Evolutionary conservation across 2,329 filamentous ascomycete species (phyloP).

Genomic region (Pyrenophora graminea): DNA sequence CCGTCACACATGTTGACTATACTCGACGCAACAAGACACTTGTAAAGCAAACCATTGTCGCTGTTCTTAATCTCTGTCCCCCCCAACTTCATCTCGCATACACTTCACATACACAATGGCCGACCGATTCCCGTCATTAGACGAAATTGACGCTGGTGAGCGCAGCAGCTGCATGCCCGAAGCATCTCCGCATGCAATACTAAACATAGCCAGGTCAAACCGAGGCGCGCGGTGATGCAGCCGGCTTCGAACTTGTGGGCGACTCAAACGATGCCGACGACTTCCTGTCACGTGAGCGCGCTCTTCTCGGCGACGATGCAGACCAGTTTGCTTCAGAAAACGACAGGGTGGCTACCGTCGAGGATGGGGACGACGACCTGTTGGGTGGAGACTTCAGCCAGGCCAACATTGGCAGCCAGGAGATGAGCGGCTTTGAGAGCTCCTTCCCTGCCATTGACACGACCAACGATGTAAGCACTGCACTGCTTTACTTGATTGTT

Average conservation of each 20-base stretch:
- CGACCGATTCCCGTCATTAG: slow-evolving; percentile 58
- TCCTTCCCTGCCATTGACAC: slow-evolving; percentile 85
- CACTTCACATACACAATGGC: slow-evolving; percentile 47
- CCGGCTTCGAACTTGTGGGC: slow-evolving; percentile 54
- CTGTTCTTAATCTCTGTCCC: slow-evolving; percentile 5
- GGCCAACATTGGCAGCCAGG: slow-evolving; percentile 48
- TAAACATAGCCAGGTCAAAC: slow-evolving; percentile 64
- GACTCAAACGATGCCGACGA: slow-evolving; percentile 70
- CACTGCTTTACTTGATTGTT: slow-evolving; percentile 2
- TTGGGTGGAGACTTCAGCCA: slow-evolving; percentile 62
- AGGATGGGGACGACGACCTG: slow-evolving; percentile 71
- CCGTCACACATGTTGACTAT: slow-evolving; percentile 16
- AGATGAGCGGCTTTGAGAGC: slow-evolving; percentile 73
- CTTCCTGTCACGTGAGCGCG: slow-evolving; percentile 91
- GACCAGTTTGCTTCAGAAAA: slow-evolving; percentile 81
- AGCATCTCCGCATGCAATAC: slow-evolving; percentile 28
- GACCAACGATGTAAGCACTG: slow-evolving; percentile 66
- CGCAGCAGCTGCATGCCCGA: slow-evolving; percentile 27
- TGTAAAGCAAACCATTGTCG: slow-evolving; percentile 28
- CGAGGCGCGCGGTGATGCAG: slow-evolving; percentile 59
- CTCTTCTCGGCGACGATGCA: slow-evolving; percentile 87
- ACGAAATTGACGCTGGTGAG: slow-evolving; percentile 58
- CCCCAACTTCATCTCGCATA: background rate
- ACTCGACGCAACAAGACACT: slow-evolving; percentile 14
- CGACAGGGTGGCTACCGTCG: slow-evolving; percentile 67